Conservation (phyloP, 2,329 filamentous ascomycete species). For the Penicillium sp. region DNA sequence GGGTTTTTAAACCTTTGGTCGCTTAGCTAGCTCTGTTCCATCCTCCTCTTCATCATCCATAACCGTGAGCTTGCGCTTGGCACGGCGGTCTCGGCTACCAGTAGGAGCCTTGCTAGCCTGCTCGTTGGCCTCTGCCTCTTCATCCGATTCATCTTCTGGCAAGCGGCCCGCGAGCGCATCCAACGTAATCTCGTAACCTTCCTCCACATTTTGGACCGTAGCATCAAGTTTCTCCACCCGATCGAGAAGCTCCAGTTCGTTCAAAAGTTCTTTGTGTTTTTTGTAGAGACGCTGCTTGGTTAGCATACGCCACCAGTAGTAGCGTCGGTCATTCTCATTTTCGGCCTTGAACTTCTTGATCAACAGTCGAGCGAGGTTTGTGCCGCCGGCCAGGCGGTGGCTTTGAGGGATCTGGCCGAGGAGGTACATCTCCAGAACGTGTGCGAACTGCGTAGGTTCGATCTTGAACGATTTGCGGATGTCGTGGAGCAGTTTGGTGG, state of each 20-base stretch:
- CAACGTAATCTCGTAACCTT: slow-evolving; percentile 51
- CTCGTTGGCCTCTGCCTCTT: slow-evolving; percentile 1
- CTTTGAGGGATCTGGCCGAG: slow-evolving; percentile 47
- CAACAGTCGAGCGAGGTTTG: slow-evolving; percentile 46
- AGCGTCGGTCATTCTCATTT: slow-evolving; percentile 50
- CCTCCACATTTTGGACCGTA: slow-evolving; percentile 49
- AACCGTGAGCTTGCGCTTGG: slow-evolving; percentile 20
- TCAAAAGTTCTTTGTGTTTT: slow-evolving; percentile 51
- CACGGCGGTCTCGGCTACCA: slow-evolving; percentile 9
- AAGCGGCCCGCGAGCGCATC: slow-evolving; percentile 24
- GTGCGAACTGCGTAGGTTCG: slow-evolving; percentile 52
- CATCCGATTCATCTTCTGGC: slow-evolving; percentile 9
- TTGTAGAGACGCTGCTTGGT: slow-evolving; percentile 56
- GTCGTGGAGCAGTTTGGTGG: slow-evolving; percentile 41
- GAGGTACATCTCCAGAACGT: slow-evolving; percentile 56
- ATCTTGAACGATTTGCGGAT: slow-evolving; percentile 51
- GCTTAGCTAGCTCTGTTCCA: slow-evolving; percentile 23
- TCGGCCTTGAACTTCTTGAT: slow-evolving; percentile 40
- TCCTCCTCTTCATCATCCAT: slow-evolving; percentile 23
- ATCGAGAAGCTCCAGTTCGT: slow-evolving; percentile 51
- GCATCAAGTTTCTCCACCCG: slow-evolving; percentile 53
- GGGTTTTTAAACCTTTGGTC: slow-evolving; percentile 24
- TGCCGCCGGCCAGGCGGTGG: slow-evolving; percentile 41
- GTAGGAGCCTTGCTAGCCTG: slow-evolving; percentile 1
- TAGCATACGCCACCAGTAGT: slow-evolving; percentile 58